phyloP scores from a whole-genome alignment of 2,329 filamentous ascomycete genomes.

The Cryoendolithus antarcticus region DNA sequence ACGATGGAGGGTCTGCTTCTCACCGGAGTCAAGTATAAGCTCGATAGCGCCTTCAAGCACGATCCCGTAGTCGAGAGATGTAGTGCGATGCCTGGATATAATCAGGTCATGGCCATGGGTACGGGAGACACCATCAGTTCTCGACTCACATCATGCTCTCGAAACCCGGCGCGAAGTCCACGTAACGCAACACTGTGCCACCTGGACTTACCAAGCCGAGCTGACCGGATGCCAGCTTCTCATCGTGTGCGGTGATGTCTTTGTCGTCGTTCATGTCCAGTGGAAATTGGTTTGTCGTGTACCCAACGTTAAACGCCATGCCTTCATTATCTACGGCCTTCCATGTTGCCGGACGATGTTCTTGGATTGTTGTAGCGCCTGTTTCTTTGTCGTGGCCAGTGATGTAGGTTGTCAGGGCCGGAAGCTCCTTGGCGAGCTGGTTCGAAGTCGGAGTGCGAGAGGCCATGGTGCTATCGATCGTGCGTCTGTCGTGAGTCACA shows the following conservation, averaged over 20 bases:
- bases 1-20: slow-evolving; percentile 18
- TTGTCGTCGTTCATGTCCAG: slow-evolving; percentile 33
- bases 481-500: too few species aligned
- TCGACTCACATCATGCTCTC: slow-evolving; percentile 25
- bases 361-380: slow-evolving; percentile 23
- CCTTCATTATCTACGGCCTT: slow-evolving; percentile 28
- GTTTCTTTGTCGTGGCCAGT: slow-evolving; percentile 20
- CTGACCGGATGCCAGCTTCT: slow-evolving; percentile 28
- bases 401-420: slow-evolving; percentile 21
- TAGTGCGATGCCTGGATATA: slow-evolving; percentile 28
- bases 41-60: slow-evolving; percentile 27
- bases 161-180: slow-evolving; percentile 24
- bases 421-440: slow-evolving; percentile 19
- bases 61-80: slow-evolving; percentile 27
- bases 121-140: too few species aligned
- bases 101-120: too few species aligned
- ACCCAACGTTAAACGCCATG: slow-evolving; percentile 39
- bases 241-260: slow-evolving; percentile 36
- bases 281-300: slow-evolving; percentile 40
- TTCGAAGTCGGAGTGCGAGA: slow-evolving; percentile 16
- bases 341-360: slow-evolving; percentile 20
- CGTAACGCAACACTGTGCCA: slow-evolving; percentile 35
- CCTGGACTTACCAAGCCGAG: slow-evolving; percentile 40
- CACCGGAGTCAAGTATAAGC: slow-evolving; percentile 25
- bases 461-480: too few species aligned